Base-by-base conservation (phyloP, 2,329 filamentous ascomycete genomes). In the Cladosporium cucumerinum region DNA sequence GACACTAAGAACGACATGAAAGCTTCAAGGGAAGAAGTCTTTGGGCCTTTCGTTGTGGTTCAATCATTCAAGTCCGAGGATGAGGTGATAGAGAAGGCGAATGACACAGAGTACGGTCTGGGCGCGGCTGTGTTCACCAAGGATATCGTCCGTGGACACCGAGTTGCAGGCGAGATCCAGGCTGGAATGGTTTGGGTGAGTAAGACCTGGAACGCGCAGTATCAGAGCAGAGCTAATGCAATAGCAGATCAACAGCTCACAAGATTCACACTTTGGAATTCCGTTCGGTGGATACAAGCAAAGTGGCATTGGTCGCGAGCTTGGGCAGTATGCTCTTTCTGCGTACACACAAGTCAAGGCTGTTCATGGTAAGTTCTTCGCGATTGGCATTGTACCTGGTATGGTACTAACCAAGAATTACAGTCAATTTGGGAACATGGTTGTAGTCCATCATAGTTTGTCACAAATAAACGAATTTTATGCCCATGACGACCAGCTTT, bases 11-110 rank as follows among this genome's bases (percentile, higher is more conserved):
- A 85, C 65, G 72, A 79, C 69, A 86, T 86, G 83, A 79, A 76
- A 64, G 82, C 88, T 59, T 84, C 83, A 75, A 81, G 82, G 23
- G 85, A 89, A 68, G 86, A 89, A 66, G 81, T 89, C 0, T 89
- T 89, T 67, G 87, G 87, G 0, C 86, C 87, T 0, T 86, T 90
- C 4, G 83, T 86, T 0, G 82, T 82, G 26, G 82, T 89, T 67
- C 82, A 82, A 61, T 81, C 79, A 0, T 87, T 87, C 76, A 83
- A 84, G 23, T 57, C 58, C 25, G 66, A 65, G 34, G 52, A 63
- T 6, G 54, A 63, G 32, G 63, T 59, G 5, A 55, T 67, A 23
- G 66, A 61, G 30, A 75, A 80, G 32, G 85, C 85, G 1, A 88
- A 88, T 70, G 73, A 79, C 57, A 78, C 77, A 2, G 74, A 73